A percentile compares a stretch with the other conserved stretches of the same genome.
phyloP scores from a whole-genome alignment of 2,329 filamentous ascomycete genomes.

The Colletotrichum camelliae region DNA sequence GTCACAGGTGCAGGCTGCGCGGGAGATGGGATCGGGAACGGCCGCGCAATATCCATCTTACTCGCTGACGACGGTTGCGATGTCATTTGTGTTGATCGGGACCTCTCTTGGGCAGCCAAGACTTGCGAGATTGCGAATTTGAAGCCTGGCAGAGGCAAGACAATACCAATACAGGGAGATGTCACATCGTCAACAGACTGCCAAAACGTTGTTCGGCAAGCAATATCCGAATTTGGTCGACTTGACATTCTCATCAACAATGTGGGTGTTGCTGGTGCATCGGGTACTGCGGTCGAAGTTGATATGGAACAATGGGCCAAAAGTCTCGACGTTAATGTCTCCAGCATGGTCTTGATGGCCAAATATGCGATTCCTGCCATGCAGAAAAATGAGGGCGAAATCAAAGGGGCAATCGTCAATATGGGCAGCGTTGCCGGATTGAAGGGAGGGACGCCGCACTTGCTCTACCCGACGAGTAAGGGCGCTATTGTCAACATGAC shows the following conservation, averaged over 20 bases:
- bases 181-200: conserved; percentile 62
- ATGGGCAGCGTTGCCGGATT: conserved; percentile 66
- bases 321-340: conserved; percentile 50
- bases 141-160: conserved; percentile 40
- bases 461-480: conserved; percentile 46
- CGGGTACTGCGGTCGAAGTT: conserved; percentile 64
- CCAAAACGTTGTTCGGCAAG: conserved; percentile 40
- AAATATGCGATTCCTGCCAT: conserved; percentile 22
- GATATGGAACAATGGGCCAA: conserved; percentile 63
- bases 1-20: conserved; percentile 64
- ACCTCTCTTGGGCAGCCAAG: conserved; percentile 51
- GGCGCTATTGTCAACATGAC: conserved; percentile 51
- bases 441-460: conserved; percentile 42
- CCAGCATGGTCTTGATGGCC: conserved; percentile 23
- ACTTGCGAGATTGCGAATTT: conserved; percentile 59
- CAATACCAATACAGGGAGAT: conserved; percentile 52
- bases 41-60: conserved; percentile 61
- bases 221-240: conserved; percentile 55
- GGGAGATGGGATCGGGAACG: conserved; percentile 65
- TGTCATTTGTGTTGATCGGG: conserved; percentile 64
- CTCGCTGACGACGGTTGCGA: conserved; percentile 63
- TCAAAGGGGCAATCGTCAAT: conserved; percentile 62
- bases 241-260: conserved; percentile 70
- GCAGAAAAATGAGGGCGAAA: conserved; percentile 50
- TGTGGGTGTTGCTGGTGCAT: conserved; percentile 65